These are phyloP conservation scores for Castanea crenata DNA, from an alignment of 306 rosid genomes.

Conservation along the genomic window DNA sequence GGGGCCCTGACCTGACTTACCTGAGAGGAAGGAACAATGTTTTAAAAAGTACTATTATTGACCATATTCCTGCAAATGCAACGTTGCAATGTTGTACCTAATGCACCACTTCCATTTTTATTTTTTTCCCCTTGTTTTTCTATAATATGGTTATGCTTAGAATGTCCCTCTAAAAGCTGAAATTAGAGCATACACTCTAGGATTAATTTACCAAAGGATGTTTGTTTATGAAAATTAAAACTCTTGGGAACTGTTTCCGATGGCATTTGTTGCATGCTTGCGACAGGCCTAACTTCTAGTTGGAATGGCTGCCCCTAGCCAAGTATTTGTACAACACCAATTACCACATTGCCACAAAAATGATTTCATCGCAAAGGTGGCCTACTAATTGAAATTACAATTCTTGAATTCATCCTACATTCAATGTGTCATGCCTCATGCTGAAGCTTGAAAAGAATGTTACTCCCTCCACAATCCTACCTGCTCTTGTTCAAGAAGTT, in stretches of 20 bases:
- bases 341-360: no score
- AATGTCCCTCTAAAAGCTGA: background rate
- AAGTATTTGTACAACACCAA: no score
- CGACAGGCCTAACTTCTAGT: no score
- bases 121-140: background rate
- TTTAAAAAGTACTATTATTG: constrained; percentile 4
- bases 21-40: constrained; percentile 24
- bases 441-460: no score
- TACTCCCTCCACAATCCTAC: no score
- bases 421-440: no score
- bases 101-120: background rate
- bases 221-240: background rate
- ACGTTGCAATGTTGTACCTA: background rate
- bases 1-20: constrained; percentile 37
- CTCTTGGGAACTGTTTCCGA: background rate
- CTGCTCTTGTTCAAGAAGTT: no score
- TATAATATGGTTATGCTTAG: background rate
- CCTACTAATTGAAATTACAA: no score
- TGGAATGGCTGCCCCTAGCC: no score
- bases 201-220: background rate
- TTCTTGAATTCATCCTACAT: no score
- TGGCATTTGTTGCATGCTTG: background rate
- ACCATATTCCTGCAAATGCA: background rate
- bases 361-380: no score
- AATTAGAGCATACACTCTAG: background rate